Percentiles rank a stretch among this genome's conserved stretches.
Conservation (phyloP, 2,329 filamentous ascomycete species). For the Botrytis sinoallii region DNA sequence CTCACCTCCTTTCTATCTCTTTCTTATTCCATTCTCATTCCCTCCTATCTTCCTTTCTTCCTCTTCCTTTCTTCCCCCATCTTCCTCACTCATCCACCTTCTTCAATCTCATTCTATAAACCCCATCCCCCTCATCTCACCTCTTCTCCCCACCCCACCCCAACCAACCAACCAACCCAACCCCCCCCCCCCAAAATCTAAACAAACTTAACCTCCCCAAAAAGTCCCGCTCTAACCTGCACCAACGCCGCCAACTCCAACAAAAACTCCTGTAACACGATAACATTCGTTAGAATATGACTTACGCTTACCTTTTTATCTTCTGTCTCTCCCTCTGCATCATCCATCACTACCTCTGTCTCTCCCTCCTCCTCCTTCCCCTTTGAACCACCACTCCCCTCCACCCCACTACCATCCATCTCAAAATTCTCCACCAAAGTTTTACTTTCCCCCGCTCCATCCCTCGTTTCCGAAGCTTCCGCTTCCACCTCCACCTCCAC, state of each 20-base stretch:
- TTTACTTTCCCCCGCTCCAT: slow-evolving; percentile 11
- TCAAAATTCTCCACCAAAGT: neutral
- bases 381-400: neutral
- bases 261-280: slow-evolving; percentile 76
- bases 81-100: neutral
- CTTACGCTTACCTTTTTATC: slow-evolving; percentile 59
- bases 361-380: slow-evolving; percentile 17
- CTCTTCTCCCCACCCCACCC: neutral
- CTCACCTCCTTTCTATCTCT: too few relatives aligned
- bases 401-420: neutral
- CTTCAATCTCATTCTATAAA: too few relatives aligned
- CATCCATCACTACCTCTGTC: slow-evolving; percentile 6
- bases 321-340: slow-evolving; percentile 32
- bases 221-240: slow-evolving; percentile 70
- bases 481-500: neutral
- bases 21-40: too few relatives aligned
- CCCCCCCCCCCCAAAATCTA: too few relatives aligned
- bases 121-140: too few relatives aligned
- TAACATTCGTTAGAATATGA: slow-evolving; percentile 75
- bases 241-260: slow-evolving; percentile 73
- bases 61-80: too few relatives aligned
- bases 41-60: too few relatives aligned
- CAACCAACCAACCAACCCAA: neutral
- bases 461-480: neutral
- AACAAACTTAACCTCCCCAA: slow-evolving; percentile 69